Evolutionary conservation across 139 green algal species (phyloP).

Genomic region (Ostreobium quekettii): DNA sequence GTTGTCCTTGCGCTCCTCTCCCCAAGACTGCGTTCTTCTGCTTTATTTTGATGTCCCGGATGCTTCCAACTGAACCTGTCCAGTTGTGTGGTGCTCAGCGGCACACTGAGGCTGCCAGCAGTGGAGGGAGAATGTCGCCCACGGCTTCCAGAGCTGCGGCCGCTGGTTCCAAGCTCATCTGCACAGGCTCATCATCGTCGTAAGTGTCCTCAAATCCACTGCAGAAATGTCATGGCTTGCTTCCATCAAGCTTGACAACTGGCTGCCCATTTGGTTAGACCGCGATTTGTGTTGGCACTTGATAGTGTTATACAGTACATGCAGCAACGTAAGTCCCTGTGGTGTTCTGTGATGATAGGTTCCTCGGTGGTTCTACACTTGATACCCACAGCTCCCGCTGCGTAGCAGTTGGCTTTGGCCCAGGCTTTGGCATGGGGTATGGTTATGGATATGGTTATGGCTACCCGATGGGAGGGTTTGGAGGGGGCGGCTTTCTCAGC

Average conservation of each 20-base stretch:
- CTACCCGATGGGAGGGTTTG: too few species aligned
- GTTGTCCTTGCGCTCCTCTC: too few species aligned
- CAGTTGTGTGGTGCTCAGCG: too few species aligned
- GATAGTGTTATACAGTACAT: not conserved
- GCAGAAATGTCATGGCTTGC: not conserved
- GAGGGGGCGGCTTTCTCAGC: not conserved
- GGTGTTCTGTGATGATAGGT: not conserved
- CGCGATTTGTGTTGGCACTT: not conserved
- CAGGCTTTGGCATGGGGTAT: not conserved
- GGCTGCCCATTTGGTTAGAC: not conserved
- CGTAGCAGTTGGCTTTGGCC: slow-evolving; percentile 9
- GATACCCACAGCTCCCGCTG: not conserved
- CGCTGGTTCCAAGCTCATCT: not conserved
- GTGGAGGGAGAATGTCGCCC: not conserved
- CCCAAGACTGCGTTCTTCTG: too few species aligned
- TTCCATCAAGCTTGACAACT: not conserved
- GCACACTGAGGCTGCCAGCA: slow-evolving; percentile 11
- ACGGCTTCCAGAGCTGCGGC: not conserved
- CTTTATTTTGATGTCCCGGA: too few species aligned
- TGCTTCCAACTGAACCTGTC: too few species aligned
- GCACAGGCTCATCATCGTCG: not conserved
- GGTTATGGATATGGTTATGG: slow-evolving; percentile 7
- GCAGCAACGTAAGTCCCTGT: not conserved
- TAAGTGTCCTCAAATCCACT: not conserved
- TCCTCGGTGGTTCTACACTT: not conserved